These are phyloP conservation scores for Chlamydomonas applanata DNA, from an alignment of 139 green algal species.

Conservation along the genomic window DNA sequence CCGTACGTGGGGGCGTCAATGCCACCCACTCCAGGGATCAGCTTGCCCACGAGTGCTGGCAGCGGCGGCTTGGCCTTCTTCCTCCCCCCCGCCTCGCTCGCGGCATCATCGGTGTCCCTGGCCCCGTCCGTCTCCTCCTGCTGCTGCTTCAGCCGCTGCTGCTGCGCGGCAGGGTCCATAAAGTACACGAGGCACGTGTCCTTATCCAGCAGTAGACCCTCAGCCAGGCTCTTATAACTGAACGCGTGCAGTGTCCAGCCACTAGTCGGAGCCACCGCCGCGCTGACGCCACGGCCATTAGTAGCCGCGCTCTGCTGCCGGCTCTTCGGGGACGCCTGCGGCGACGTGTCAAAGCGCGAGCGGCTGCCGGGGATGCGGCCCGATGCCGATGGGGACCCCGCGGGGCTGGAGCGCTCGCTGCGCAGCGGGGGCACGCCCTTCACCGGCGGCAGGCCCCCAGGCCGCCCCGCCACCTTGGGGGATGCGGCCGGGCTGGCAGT, in stretches of 20 bases:
- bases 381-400: neutral
- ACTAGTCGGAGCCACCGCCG: neutral
- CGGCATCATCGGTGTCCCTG: neutral
- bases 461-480: too few relatives aligned
- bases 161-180: neutral
- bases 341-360: neutral
- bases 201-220: slow-evolving; percentile 11
- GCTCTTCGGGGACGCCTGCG: neutral
- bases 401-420: neutral
- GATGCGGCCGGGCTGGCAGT: too few relatives aligned
- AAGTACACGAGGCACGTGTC: slow-evolving; percentile 17
- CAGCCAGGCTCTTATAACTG: neutral
- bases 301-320: neutral
- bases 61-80: neutral
- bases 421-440: neutral
- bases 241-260: slow-evolving; percentile 15
- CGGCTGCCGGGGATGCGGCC: neutral
- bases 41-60: slow-evolving; percentile 5
- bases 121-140: neutral
- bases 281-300: neutral
- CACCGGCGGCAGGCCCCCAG: too few relatives aligned
- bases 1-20: neutral
- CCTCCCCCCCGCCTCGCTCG: neutral
- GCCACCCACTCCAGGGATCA: slow-evolving; percentile 16
- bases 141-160: slow-evolving; percentile 7